Evolutionary conservation across 495 filamentous ascomycete species (phyloP).

Genomic region (Xylaria acuta): DNA sequence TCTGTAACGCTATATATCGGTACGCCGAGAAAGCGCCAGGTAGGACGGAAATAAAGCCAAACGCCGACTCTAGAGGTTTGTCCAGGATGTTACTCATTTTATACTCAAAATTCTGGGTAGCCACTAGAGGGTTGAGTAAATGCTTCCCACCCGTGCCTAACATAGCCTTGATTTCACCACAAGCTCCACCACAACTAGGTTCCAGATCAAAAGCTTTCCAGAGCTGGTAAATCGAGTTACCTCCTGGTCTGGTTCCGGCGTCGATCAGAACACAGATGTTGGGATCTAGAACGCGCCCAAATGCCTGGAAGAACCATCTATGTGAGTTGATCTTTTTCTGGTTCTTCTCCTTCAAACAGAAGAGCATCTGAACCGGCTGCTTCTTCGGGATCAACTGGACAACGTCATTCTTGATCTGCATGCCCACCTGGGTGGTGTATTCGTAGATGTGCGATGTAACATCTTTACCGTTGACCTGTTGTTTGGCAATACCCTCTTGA

Average conservation of each 20-base stretch:
- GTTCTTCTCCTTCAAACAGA: slow-evolving; percentile 99
- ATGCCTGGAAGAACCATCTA: slow-evolving; percentile 98
- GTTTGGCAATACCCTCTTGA: slow-evolving; percentile 98
- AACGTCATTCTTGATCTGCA: slow-evolving; percentile 86
- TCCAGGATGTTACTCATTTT: slow-evolving; percentile 99
- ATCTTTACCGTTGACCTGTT: slow-evolving; percentile 95
- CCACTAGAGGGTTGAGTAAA: slow-evolving; percentile 90
- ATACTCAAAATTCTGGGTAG: slow-evolving; percentile 99
- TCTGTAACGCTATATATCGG: slow-evolving; percentile 90
- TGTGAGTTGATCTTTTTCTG: slow-evolving; percentile 99
- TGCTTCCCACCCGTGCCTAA: slow-evolving; percentile 85
- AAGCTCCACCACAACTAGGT: slow-evolving; percentile 95
- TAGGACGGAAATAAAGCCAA: slow-evolving; percentile 96
- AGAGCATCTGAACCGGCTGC: slow-evolving; percentile 93
- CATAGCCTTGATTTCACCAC: slow-evolving; percentile 99
- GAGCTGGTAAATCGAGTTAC: slow-evolving; percentile 91
- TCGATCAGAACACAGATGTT: slow-evolving; percentile 98
- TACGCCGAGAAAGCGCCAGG: slow-evolving; percentile 99
- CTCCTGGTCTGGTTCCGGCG: slow-evolving; percentile 92
- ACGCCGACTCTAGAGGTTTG: slow-evolving; percentile 96
- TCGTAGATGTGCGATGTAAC: slow-evolving; percentile 99
- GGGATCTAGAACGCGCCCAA: slow-evolving; percentile 88
- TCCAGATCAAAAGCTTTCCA: slow-evolving; percentile 99
- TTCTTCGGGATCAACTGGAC: slow-evolving; percentile 79
- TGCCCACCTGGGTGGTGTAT: slow-evolving; percentile 92